These are phyloP conservation scores for Rhipidocladum racemiflorum DNA, from an alignment of 176 grass and related monocot species.

Conservation along the genomic window DNA sequence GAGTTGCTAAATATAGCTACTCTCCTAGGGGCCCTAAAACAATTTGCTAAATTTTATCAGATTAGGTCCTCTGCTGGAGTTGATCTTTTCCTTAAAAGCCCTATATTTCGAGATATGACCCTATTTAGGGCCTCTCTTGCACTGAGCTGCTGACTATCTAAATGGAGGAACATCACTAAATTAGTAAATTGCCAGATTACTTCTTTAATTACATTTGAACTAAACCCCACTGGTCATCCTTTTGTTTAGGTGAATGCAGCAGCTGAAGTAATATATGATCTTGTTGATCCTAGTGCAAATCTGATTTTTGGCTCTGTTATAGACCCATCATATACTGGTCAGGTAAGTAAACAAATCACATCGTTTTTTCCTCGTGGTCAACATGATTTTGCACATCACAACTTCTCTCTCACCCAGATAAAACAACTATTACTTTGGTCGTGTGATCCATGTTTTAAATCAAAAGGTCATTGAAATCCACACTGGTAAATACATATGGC, in stretches of 20 bases:
- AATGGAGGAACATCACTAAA: neutral
- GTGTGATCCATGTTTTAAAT: neutral
- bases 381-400: neutral
- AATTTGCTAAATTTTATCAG: too few species aligned
- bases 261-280: constrained; percentile 95
- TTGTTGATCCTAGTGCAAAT: constrained; percentile 91
- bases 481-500: neutral
- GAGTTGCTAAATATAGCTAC: too few species aligned
- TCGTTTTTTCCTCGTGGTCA: neutral
- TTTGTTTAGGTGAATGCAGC: constrained; percentile 73
- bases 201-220: neutral
- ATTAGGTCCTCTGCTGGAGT: too few species aligned
- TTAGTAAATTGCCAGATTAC: neutral
- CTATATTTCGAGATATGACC: too few species aligned
- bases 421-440: neutral
- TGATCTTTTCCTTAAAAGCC: too few species aligned
- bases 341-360: constrained; percentile 46
- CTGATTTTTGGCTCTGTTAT: constrained; percentile 91
- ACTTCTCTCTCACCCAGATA: neutral
- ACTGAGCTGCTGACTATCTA: neutral
- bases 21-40: too few species aligned
- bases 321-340: constrained; percentile 80
- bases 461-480: neutral
- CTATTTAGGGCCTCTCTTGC: neutral
- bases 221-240: neutral